phyloP scores from a whole-genome alignment of 129 eudicot species.

The Apium graveolens region DNA sequence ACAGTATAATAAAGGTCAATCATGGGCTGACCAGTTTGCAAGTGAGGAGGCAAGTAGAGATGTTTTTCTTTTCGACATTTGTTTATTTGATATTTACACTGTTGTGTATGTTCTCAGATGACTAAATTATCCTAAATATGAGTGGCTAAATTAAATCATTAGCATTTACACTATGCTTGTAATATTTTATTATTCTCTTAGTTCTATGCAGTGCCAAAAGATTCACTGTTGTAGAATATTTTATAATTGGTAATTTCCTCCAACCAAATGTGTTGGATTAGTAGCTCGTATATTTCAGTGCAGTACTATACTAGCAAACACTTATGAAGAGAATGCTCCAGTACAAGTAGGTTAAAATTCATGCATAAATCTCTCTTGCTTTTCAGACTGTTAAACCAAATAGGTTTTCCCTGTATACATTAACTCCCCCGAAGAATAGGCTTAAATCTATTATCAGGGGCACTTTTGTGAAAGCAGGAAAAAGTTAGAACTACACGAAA shows the following conservation, averaged over 20 bases:
- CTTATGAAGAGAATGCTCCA: neutral
- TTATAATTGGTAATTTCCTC: neutral
- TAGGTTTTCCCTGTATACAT: neutral
- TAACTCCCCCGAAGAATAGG: neutral
- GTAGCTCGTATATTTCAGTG: neutral
- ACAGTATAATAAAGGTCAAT: slow-evolving; percentile 61
- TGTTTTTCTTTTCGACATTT: neutral
- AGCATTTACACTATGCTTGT: neutral
- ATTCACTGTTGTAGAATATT: neutral
- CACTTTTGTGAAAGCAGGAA: neutral
- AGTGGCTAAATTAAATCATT: neutral
- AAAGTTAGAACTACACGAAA: neutral
- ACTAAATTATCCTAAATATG: neutral
- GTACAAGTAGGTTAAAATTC: neutral
- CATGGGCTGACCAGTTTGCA: slow-evolving; percentile 90
- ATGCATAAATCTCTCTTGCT: neutral
- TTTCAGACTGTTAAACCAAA: neutral
- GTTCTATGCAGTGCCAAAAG: neutral
- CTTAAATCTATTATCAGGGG: neutral
- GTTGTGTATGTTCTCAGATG: neutral
- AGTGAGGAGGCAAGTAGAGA: slow-evolving; percentile 56
- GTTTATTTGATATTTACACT: neutral
- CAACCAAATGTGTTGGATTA: neutral
- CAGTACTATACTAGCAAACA: neutral
- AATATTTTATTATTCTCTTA: neutral